phyloP scores from a whole-genome alignment of 164 flowering plant species.

The Houttuynia cordata region DNA sequence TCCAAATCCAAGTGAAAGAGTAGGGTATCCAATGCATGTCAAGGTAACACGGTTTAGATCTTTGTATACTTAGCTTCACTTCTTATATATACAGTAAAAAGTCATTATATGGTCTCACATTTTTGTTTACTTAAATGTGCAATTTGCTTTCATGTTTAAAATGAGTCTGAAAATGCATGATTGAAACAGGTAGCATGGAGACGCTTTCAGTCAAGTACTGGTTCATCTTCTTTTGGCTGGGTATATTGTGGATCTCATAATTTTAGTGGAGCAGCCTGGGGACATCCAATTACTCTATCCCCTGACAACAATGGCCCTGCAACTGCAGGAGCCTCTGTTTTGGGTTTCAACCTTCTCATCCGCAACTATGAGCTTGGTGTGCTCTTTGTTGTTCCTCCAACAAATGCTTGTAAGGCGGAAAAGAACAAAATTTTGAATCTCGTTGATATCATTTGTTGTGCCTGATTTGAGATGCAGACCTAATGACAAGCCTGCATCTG shows the following conservation, averaged over 20 bases:
- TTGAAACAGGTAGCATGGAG: constrained; percentile 65
- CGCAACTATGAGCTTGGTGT: constrained; percentile 87
- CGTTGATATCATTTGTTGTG: constrained; percentile 70
- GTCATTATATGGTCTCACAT: too few relatives aligned
- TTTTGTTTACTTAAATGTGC: not conserved
- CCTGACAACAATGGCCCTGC: constrained; percentile 7
- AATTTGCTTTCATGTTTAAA: not conserved
- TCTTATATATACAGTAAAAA: too few relatives aligned
- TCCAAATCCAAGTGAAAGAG: constrained; percentile 58
- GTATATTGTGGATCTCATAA: constrained; percentile 92
- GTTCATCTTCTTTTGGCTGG: constrained; percentile 67
- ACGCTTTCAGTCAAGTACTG: constrained; percentile 45
- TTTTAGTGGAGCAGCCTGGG: constrained; percentile 96
- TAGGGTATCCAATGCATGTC: constrained; percentile 74
- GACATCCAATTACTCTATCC: constrained; percentile 30
- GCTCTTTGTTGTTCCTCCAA: constrained; percentile 58
- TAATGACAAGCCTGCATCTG: constrained; percentile 63
- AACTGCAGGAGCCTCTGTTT: constrained; percentile 12
- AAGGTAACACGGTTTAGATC: constrained; percentile 34
- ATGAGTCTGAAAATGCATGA: not conserved
- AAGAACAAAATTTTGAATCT: constrained; percentile 15
- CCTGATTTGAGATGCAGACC: constrained; percentile 67
- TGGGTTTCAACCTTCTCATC: constrained; percentile 40
- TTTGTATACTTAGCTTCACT: not conserved
- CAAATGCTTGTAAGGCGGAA: constrained; percentile 6